Conservation (phyloP, 1,284 basidiomycete species). For the Anthracocystis walkeri region DNA sequence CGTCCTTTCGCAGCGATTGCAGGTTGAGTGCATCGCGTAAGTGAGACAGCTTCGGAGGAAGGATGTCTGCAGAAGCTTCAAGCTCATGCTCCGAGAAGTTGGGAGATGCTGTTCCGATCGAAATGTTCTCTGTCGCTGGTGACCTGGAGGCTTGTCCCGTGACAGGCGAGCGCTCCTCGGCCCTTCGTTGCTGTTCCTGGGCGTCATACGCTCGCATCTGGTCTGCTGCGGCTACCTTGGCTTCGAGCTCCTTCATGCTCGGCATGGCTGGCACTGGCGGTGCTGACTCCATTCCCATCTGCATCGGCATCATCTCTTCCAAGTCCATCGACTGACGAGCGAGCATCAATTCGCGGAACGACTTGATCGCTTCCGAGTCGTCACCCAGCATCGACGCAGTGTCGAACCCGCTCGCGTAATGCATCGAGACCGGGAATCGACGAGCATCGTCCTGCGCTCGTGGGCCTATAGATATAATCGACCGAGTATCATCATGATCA, state of each 20-base stretch:
- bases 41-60: conserved; percentile 33
- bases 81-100: conserved; percentile 14
- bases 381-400: conserved; percentile 52
- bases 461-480: conserved; percentile 44
- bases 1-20: conserved; percentile 21
- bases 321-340: conserved; percentile 59
- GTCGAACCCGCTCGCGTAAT: conserved; percentile 59
- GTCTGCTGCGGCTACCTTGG: conserved; percentile 38
- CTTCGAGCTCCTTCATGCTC: conserved; percentile 37
- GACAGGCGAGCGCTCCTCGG: neutral
- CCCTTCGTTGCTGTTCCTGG: neutral
- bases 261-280: conserved; percentile 59
- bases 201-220: conserved; percentile 19
- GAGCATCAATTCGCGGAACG: conserved; percentile 54
- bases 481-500: conserved; percentile 24
- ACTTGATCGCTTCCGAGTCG: conserved; percentile 43
- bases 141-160: neutral
- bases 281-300: conserved; percentile 30
- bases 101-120: conserved; percentile 6
- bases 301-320: conserved; percentile 55
- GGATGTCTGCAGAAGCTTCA: neutral
- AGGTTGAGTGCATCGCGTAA: conserved; percentile 23
- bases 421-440: conserved; percentile 62
- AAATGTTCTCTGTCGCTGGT: neutral
- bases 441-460: conserved; percentile 48